Percentiles rank a stretch among this genome's conserved stretches.
Conservation (phyloP, 192 early-diverging fungal genomes). For the Entomortierella chlamydospora region DNA sequence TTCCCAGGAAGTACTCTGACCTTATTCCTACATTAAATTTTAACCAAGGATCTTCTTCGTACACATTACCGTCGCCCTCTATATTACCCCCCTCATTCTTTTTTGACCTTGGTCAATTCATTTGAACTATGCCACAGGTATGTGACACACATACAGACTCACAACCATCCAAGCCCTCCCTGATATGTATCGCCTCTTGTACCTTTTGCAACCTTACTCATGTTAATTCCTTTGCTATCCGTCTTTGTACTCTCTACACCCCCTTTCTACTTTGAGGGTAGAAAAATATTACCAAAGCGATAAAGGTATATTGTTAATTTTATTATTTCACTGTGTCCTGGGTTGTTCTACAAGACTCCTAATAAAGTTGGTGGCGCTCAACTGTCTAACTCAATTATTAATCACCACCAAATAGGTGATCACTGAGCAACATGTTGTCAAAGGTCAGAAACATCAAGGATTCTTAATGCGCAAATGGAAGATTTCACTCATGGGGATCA, state of each 20-base stretch:
- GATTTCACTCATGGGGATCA: conserved; percentile 55
- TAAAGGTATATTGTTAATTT: conserved; percentile 17
- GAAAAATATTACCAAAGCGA: conserved; percentile 32
- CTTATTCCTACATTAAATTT: not conserved
- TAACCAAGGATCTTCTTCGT: not conserved
- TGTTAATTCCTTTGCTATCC: not conserved
- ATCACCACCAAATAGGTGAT: conserved; percentile 26
- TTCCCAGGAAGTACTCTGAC: not conserved
- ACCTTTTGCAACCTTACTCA: not conserved
- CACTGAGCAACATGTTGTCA: conserved; percentile 42
- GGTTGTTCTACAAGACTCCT: too few relatives aligned
- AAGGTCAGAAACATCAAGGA: conserved; percentile 52
- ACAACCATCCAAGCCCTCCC: not conserved
- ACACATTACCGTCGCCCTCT: not conserved
- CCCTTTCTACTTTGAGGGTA: not conserved
- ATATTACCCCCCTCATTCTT: not conserved
- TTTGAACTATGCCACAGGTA: conserved; percentile 30
- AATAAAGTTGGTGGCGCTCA: not conserved
- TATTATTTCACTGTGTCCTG: not conserved
- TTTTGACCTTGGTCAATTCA: not conserved
- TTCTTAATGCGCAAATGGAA: conserved; percentile 60
- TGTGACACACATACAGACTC: too few relatives aligned
- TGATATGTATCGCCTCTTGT: not conserved
- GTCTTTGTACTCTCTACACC: not conserved
- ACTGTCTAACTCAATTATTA: not conserved